Evolutionary conservation across 2,329 filamentous ascomycete genomes (phyloP).

Genomic region (Chaetomium sp.): DNA sequence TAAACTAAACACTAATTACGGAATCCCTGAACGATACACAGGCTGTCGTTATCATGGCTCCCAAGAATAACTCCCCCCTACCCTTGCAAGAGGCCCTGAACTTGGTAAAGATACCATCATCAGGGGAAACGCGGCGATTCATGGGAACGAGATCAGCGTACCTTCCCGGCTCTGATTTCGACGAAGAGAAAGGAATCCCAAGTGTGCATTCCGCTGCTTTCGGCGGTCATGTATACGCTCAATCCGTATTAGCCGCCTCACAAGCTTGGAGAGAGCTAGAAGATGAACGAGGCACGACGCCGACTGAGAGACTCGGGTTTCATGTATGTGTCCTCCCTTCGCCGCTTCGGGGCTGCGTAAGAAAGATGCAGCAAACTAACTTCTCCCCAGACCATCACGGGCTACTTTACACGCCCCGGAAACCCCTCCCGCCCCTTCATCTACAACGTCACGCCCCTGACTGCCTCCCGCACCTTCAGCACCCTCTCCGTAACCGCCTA

Average conservation of each 20-base stretch:
- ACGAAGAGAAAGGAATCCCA: constrained; percentile 6
- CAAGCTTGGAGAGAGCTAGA: constrained; percentile 29
- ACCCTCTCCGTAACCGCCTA: constrained; percentile 44
- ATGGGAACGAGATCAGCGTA: constrained; percentile 32
- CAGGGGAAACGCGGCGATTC: constrained; percentile 25
- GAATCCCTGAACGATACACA: not conserved
- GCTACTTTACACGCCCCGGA: constrained; percentile 46
- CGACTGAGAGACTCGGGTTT: constrained; percentile 28
- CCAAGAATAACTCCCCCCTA: constrained; percentile 21
- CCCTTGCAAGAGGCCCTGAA: constrained; percentile 33
- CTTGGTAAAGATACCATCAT: constrained; percentile 27
- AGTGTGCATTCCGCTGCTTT: constrained; percentile 27
- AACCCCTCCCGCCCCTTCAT: constrained; percentile 45
- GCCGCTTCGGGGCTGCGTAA: too few relatives aligned
- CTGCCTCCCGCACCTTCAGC: constrained; percentile 41
- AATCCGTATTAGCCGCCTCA: constrained; percentile 35
- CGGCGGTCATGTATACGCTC: constrained; percentile 41
- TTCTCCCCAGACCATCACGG: constrained; percentile 45
- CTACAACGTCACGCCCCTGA: constrained; percentile 41
- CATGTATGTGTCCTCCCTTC: constrained; percentile 32
- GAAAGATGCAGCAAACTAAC: not conserved
- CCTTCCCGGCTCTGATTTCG: constrained; percentile 28
- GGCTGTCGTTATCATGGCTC: constrained; percentile 9
- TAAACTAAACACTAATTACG: too few relatives aligned
- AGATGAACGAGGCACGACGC: constrained; percentile 14